These are phyloP conservation scores for Tilletia caries DNA, from an alignment of 1,284 basidiomycete species.

Conservation along the genomic window DNA sequence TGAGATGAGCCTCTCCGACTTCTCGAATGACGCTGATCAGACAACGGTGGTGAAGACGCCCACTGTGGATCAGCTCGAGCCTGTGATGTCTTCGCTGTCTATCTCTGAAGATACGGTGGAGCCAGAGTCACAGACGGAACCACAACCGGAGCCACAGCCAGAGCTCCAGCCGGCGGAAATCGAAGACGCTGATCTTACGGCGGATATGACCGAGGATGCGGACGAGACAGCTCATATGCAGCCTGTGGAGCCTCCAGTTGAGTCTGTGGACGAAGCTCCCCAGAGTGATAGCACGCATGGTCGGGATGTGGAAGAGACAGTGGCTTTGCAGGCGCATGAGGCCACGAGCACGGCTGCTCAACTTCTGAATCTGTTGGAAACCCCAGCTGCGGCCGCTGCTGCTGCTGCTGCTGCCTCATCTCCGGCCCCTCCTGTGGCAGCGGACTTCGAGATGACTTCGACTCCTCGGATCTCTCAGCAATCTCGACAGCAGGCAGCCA, in stretches of 20 bases:
- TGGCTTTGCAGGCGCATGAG: constrained; percentile 1
- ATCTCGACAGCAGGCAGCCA: neutral
- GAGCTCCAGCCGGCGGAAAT: too few species aligned
- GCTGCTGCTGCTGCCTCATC: neutral
- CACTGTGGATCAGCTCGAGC: neutral
- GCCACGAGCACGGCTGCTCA: neutral
- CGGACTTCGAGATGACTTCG: neutral
- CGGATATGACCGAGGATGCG: neutral
- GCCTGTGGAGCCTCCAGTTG: neutral
- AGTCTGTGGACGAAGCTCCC: neutral
- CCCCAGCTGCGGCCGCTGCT: neutral
- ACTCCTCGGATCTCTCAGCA: neutral
- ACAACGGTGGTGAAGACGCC: neutral
- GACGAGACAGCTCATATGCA: constrained; percentile 4
- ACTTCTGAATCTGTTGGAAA: neutral
- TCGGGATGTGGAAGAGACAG: neutral
- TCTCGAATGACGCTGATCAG: neutral
- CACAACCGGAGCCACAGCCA: too few species aligned
- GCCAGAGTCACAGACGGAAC: too few species aligned
- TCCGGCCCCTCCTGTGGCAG: too few species aligned
- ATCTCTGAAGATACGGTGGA: neutral
- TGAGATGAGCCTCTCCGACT: neutral
- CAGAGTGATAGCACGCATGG: neutral
- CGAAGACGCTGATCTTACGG: neutral
- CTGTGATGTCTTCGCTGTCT: neutral